Percentiles rank a stretch among this genome's conserved stretches.
phyloP scores from a whole-genome alignment of 495 filamentous ascomycete genomes.

The Aspergillus conjunctus region DNA sequence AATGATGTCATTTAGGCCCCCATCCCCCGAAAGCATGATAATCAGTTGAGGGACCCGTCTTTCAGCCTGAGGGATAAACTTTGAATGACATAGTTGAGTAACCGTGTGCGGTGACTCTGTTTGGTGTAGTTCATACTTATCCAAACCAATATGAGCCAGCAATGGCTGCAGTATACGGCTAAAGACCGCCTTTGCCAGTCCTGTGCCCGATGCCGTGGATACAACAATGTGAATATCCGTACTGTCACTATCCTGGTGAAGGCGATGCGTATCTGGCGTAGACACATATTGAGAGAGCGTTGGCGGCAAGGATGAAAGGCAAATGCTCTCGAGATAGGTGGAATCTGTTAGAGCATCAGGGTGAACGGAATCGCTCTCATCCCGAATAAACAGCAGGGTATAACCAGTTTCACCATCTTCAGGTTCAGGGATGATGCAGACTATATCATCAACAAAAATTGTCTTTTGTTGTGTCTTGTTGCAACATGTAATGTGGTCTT shows the following conservation, averaged over 20 bases:
- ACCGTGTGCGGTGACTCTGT: slow-evolving; percentile 64
- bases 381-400: slow-evolving; percentile 32
- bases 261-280: slow-evolving; percentile 30
- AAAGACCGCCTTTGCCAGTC: slow-evolving; percentile 60
- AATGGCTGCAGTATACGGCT: slow-evolving; percentile 59
- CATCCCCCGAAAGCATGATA: slow-evolving; percentile 83
- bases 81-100: slow-evolving; percentile 55
- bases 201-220: slow-evolving; percentile 72
- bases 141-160: slow-evolving; percentile 47
- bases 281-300: slow-evolving; percentile 26
- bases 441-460: slow-evolving; percentile 34
- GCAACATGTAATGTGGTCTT: slow-evolving; percentile 15
- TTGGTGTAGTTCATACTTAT: slow-evolving; percentile 49
- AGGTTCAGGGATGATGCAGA: slow-evolving; percentile 29
- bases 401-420: slow-evolving; percentile 12
- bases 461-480: slow-evolving; percentile 14
- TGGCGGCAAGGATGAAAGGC: slow-evolving; percentile 22
- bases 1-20: slow-evolving; percentile 75
- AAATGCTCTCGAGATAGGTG: slow-evolving; percentile 22
- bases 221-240: slow-evolving; percentile 64
- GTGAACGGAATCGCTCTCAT: neutral
- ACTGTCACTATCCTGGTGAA: slow-evolving; percentile 12
- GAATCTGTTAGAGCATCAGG: neutral
- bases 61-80: slow-evolving; percentile 52
- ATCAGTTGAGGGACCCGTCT: slow-evolving; percentile 57